Evolutionary conservation across 2,329 filamentous ascomycete species (phyloP).

Genomic region (Cladosporium sp.): DNA sequence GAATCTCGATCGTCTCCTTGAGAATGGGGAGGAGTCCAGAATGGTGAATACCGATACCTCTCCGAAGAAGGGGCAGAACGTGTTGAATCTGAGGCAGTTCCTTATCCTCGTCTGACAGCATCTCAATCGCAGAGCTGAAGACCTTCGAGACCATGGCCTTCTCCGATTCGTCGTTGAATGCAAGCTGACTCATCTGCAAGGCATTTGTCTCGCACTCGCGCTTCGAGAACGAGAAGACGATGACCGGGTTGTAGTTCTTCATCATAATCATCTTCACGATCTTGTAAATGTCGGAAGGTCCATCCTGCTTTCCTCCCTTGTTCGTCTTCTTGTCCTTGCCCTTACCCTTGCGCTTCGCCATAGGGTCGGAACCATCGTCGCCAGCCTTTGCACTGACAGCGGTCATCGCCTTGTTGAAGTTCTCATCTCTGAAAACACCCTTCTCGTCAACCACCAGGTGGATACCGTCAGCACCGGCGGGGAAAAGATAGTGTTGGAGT

Average conservation of each 20-base stretch:
- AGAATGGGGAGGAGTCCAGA: conserved; percentile 90
- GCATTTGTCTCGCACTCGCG: conserved; percentile 90
- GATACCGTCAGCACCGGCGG: conserved; percentile 85
- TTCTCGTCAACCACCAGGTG: conserved; percentile 95
- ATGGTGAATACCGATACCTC: conserved; percentile 95
- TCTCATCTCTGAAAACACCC: conserved; percentile 90
- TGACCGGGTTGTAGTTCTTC: conserved; percentile 95
- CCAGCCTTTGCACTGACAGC: conserved; percentile 84
- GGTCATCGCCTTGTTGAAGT: conserved; percentile 94
- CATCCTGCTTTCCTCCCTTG: conserved; percentile 72
- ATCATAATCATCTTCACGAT: conserved; percentile 99
- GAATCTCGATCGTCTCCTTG: conserved; percentile 97
- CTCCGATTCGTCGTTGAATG: conserved; percentile 95
- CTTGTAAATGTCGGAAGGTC: conserved; percentile 83
- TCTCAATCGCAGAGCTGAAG: conserved; percentile 88
- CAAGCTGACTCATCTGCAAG: conserved; percentile 75
- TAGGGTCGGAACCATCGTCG: conserved; percentile 71
- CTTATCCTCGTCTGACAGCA: conserved; percentile 86
- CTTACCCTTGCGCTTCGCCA: conserved; percentile 76
- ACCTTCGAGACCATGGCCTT: conserved; percentile 92
- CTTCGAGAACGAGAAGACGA: conserved; percentile 99
- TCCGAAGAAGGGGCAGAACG: conserved; percentile 78
- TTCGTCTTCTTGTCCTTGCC: conserved; percentile 90
- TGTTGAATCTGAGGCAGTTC: conserved; percentile 84
- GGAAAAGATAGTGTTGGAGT: conserved; percentile 96